Base-by-base conservation (phyloP, 306 rosid genomes). In the Quercus variabilis region DNA sequence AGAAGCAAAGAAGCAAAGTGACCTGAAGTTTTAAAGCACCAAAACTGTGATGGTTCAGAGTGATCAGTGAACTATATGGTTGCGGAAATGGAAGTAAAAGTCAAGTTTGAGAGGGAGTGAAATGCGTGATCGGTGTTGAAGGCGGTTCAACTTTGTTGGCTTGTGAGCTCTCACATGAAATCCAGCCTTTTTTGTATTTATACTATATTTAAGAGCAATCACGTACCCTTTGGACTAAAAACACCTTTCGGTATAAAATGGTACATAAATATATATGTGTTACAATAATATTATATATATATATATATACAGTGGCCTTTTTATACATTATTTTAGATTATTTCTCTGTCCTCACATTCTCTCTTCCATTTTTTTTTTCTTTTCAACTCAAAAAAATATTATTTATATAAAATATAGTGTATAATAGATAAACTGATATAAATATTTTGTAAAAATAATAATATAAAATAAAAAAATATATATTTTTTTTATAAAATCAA, bases 101-200 rank as follows among this genome's bases (percentile, higher is more conserved):
- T 73, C 11, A 78, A 41, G 73, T 46, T 49, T 25, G 46, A 41
- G 20, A 30, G 71, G 79, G 80, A 67, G 87, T 79, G 91, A 86
- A 79, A 82, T 79, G 86, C 57, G 91, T 82, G 85, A 86, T 74
- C 74, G 85, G 87, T 15, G 74, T 74, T 25, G 80, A 86, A 71
- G 69, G 83, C 38, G 64, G 80, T 49, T 49, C 15, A 49, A 49
- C 68, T 83, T 93, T 83, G 83, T 84, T 83, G 84, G 90, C 91
- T 68, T 80, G 89, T 87, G 85, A 89, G 80, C 62, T 51, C 49
- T 88, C 96, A 92, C 97, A 92, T 85, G 90, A 90, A 82, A 55
- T 74, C 89, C 79, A 49, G 69, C 59, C 54, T 14, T 1, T 71
- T 79, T 64, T 52, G 77, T 77, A 70, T 71, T 38, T 51, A 79